phyloP scores from a whole-genome alignment of 225 moss, liverwort and hornwort species.

The Marchantia paleacea region DNA sequence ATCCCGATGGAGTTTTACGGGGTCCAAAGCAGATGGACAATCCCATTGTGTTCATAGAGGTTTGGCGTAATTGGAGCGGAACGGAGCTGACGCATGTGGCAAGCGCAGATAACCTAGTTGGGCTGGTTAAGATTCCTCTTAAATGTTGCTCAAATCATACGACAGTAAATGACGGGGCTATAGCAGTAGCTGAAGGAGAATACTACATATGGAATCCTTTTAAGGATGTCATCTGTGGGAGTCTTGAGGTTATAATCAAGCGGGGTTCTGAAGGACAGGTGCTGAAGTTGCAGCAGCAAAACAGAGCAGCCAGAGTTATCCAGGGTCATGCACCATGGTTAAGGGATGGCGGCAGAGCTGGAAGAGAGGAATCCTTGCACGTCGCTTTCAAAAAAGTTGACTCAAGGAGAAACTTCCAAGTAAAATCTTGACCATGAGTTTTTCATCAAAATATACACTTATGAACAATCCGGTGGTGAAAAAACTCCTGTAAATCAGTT shows the following conservation, averaged over 20 bases:
- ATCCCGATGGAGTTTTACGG: slow-evolving; percentile 32
- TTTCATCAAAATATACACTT: neutral
- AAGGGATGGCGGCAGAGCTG: neutral
- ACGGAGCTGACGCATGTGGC: neutral
- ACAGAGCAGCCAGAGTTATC: slow-evolving; percentile 40
- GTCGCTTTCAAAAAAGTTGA: neutral
- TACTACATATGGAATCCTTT: slow-evolving; percentile 37
- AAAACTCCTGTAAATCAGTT: neutral
- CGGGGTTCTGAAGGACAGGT: slow-evolving; percentile 33
- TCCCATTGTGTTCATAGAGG: slow-evolving; percentile 24
- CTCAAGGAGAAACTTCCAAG: neutral
- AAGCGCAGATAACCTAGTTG: slow-evolving; percentile 23
- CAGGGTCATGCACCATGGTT: slow-evolving; percentile 11
- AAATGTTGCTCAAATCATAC: neutral
- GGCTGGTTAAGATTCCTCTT: slow-evolving; percentile 31
- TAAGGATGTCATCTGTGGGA: slow-evolving; percentile 34
- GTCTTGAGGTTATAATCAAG: slow-evolving; percentile 13
- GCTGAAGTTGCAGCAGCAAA: slow-evolving; percentile 26
- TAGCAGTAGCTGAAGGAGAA: slow-evolving; percentile 28
- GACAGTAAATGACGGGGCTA: neutral
- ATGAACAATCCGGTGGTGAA: neutral
- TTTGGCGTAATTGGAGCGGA: slow-evolving; percentile 33
- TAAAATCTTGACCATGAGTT: too few species aligned
- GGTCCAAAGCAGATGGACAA: slow-evolving; percentile 23
- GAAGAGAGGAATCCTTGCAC: neutral